Conservation (phyloP, 2,329 filamentous ascomycete species). For the Ophiostoma ulmi region DNA sequence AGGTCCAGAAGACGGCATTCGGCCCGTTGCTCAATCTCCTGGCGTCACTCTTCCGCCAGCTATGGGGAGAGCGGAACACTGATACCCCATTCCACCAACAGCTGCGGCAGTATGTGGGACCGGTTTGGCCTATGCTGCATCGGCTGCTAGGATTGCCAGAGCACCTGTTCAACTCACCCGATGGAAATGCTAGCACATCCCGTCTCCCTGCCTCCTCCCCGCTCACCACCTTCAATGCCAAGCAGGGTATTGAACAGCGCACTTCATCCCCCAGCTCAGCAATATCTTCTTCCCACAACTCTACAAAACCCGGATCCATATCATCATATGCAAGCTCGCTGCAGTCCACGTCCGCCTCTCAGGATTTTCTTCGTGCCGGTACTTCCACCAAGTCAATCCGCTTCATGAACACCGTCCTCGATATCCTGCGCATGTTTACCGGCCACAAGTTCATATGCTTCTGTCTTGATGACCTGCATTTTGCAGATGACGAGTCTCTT, state of each 20-base stretch:
- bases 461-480: slow-evolving; percentile 83
- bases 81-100: slow-evolving; percentile 59
- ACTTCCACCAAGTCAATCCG: slow-evolving; percentile 61
- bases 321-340: slow-evolving; percentile 43
- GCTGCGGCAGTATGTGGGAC: slow-evolving; percentile 57
- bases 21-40: slow-evolving; percentile 60
- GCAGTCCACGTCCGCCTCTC: slow-evolving; percentile 47
- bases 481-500: slow-evolving; percentile 80
- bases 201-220: slow-evolving; percentile 38
- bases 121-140: slow-evolving; percentile 60
- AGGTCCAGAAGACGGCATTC: slow-evolving; percentile 55
- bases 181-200: slow-evolving; percentile 27
- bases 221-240: slow-evolving; percentile 32
- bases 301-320: slow-evolving; percentile 31
- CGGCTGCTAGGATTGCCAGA: slow-evolving; percentile 60
- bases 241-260: slow-evolving; percentile 31
- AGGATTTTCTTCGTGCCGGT: slow-evolving; percentile 56
- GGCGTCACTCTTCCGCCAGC: slow-evolving; percentile 61
- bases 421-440: slow-evolving; percentile 76
- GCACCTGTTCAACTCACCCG: slow-evolving; percentile 50
- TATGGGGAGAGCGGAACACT: slow-evolving; percentile 62
- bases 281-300: background rate
- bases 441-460: slow-evolving; percentile 83
- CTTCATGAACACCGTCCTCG: slow-evolving; percentile 81
- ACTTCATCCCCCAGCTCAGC: slow-evolving; percentile 37